phyloP scores from a whole-genome alignment of 306 rosid genomes.

The Luffa acutangula region DNA sequence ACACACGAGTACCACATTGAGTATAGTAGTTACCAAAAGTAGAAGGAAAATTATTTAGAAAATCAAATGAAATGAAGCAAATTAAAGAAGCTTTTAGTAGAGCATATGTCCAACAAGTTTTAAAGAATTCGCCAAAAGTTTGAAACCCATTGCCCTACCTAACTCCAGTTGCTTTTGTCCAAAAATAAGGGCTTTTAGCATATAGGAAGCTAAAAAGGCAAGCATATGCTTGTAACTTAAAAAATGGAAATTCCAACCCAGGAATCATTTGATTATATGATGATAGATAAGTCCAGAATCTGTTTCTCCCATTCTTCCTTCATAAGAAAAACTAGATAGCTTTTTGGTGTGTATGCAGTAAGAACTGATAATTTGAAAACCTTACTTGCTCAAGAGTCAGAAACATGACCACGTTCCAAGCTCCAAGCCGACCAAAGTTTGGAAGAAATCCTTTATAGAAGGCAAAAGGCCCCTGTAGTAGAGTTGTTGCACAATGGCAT shows the following conservation, averaged over 20 bases:
- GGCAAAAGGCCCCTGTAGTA: constrained; percentile 82
- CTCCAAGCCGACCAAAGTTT: constrained; percentile 76
- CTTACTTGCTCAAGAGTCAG: constrained; percentile 86
- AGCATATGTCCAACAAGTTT: not conserved
- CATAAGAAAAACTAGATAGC: not conserved
- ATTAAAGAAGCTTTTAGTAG: not conserved
- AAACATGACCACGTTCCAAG: constrained; percentile 86
- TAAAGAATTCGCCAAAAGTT: not conserved
- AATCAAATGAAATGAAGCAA: not conserved
- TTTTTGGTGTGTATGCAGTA: not conserved
- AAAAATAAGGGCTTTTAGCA: not conserved
- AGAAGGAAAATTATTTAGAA: not conserved
- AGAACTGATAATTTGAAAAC: constrained; percentile 13
- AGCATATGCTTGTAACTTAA: not conserved
- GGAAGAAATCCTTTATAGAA: constrained; percentile 94
- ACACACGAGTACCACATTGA: not conserved
- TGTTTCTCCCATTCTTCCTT: not conserved
- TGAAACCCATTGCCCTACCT: not conserved
- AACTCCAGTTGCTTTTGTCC: not conserved
- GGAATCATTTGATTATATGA: not conserved
- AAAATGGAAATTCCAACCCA: not conserved
- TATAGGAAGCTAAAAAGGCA: not conserved
- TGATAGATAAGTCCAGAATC: not conserved
- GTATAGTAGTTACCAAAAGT: not conserved
- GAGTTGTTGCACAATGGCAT: constrained; percentile 10